These are phyloP conservation scores for Rubia tinctorum DNA, from an alignment of 305 asterid species.

Conservation along the genomic window DNA sequence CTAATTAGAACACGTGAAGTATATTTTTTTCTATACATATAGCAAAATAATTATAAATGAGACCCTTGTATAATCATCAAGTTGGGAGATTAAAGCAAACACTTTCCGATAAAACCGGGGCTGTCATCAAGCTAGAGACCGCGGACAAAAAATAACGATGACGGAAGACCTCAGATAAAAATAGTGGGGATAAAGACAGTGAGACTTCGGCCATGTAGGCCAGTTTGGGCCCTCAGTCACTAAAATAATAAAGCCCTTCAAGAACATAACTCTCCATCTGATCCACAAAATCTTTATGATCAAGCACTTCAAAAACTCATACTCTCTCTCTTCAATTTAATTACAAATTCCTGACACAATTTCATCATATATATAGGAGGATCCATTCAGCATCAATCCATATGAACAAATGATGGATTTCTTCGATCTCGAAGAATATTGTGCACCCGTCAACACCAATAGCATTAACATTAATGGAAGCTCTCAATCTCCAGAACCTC, in stretches of 20 bases:
- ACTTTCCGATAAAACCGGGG: no score
- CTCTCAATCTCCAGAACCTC: conserved; percentile 15
- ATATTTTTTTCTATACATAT: no score
- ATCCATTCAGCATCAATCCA: conserved; percentile 25
- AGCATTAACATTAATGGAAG: not conserved
- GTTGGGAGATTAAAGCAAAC: no score
- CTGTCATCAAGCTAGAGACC: not conserved
- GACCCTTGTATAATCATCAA: no score
- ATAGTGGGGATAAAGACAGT: not conserved
- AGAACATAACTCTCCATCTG: not conserved
- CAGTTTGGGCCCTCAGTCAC: not conserved
- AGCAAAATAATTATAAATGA: no score
- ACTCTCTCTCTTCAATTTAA: no score
- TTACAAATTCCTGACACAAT: not conserved
- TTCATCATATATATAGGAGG: conserved; percentile 33
- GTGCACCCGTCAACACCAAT: conserved; percentile 12
- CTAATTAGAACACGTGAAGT: no score
- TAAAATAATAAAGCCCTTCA: not conserved
- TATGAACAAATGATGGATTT: conserved; percentile 29
- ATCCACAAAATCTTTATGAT: no score
- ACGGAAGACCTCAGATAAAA: not conserved
- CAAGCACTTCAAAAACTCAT: no score
- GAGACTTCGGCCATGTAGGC: not conserved
- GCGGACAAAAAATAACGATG: not conserved
- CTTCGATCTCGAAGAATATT: conserved; percentile 30